A percentile compares a stretch with the other conserved stretches of the same genome.
phyloP scores from a whole-genome alignment of 768 basidiomycete genomes.

The Serendipita sp. region DNA sequence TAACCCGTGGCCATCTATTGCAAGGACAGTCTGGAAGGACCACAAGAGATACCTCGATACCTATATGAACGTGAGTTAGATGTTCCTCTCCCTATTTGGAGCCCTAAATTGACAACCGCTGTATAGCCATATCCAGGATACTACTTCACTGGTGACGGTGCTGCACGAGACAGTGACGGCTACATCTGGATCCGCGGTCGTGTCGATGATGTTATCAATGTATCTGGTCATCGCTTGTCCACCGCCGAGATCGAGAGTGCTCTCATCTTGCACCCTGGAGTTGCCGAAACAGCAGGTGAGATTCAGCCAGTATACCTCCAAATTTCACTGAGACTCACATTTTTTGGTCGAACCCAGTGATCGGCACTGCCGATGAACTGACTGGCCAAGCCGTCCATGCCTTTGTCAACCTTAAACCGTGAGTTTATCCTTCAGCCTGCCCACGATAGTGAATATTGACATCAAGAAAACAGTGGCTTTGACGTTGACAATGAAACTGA shows the following conservation, averaged over 20 bases:
- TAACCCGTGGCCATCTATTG: conserved; percentile 89
- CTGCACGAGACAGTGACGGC: conserved; percentile 82
- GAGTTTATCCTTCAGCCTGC: conserved; percentile 19
- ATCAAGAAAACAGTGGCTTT: conserved; percentile 47
- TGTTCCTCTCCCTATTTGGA: background rate
- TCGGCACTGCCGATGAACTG: conserved; percentile 71
- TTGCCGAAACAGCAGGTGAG: conserved; percentile 79
- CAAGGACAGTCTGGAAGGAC: conserved; percentile 80
- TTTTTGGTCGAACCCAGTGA: conserved; percentile 28
- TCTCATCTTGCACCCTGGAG: conserved; percentile 83
- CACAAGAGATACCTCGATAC: conserved; percentile 74
- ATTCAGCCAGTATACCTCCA: background rate
- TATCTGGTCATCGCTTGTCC: conserved; percentile 89
- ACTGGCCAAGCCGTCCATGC: conserved; percentile 91
- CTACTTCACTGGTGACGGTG: conserved; percentile 98
- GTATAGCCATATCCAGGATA: conserved; percentile 63
- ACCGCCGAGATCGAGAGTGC: conserved; percentile 98
- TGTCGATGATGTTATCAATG: conserved; percentile 96
- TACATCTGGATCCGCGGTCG: conserved; percentile 99
- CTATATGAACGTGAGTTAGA: conserved; percentile 39
- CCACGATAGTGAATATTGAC: background rate
- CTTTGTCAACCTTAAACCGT: conserved; percentile 92
- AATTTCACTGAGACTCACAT: conserved; percentile 8
- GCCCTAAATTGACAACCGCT: conserved; percentile 16
- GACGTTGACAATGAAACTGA: conserved; percentile 51